Evolutionary conservation across 345 rosid species (phyloP), one percentile per base, ranked within the genome.

Genomic region (Rhizophora apiculata): DNA sequence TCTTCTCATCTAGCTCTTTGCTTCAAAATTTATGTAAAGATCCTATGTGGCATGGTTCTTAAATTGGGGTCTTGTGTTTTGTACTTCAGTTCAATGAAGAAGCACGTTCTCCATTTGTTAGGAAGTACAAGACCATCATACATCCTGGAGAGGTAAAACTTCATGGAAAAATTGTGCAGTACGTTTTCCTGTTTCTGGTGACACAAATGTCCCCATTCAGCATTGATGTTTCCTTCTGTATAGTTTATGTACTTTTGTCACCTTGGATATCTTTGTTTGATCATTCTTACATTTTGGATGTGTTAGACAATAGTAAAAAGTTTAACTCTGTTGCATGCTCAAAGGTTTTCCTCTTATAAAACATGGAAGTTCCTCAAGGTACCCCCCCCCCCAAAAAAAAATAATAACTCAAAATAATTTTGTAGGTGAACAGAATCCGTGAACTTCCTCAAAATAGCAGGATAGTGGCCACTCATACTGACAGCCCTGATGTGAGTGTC

Each of bases 381-480:
- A 6, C 9, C 9, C 8, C 8, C 24, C 24, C 24, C 24, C 24
- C 24, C 24, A 24, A 24, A 24, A 24, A 24, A 24, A 24, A 24
- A 13, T 37, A 55, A 22, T 57, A 15, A 10, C 24, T 20, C 13
- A 48, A 16, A 19, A 31, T 56, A 15, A 27, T 56, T 34, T 71
- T 83, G 68, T 87, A 96, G 99, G 99, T 96, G 51, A 96, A 96
- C 87, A 87, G 99, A 78, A 92, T 96, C 79, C 85, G 98, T 82
- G 99, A 96, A 81, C 97, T 96, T 31, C 97, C 96, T 18, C 98
- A 90, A 70, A 90, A 90, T 62, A 84, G 94, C 68, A 88, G 85
- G 80, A 92, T 96, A 73, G 94, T 92, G 64, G 99, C 99, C 68
- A 96, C 99, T 59, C 99, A 96, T 77, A 96, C 99, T 22, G 99